phyloP scores from a whole-genome alignment of 176 grass and related monocot species.

The Musa troglodytarum region DNA sequence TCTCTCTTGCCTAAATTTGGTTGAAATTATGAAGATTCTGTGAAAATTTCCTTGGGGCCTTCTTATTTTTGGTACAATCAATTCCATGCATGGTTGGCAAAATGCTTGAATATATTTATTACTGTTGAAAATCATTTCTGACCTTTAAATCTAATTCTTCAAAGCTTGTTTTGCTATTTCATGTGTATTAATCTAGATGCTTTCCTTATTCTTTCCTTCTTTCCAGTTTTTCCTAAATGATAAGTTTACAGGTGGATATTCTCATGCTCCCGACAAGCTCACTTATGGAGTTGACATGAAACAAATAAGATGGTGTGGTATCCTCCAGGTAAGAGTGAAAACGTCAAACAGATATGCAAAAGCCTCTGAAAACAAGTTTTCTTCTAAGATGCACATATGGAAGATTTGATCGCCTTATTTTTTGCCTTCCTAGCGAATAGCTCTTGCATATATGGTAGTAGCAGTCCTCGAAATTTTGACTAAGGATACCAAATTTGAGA shows the following conservation, averaged over 20 bases:
- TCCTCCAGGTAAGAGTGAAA: slow-evolving; percentile 50
- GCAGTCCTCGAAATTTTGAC: slow-evolving; percentile 60
- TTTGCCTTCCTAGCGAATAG: slow-evolving; percentile 52
- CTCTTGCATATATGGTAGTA: slow-evolving; percentile 80
- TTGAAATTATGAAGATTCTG: too few species aligned
- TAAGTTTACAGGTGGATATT: slow-evolving; percentile 58
- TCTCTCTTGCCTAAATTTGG: too few species aligned
- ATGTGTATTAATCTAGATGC: too few species aligned
- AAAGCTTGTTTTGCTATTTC: too few species aligned
- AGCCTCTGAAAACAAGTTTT: neutral
- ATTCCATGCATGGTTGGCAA: neutral
- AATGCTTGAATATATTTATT: neutral
- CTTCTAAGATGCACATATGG: neutral
- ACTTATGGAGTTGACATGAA: slow-evolving; percentile 79
- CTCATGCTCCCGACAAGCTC: slow-evolving; percentile 73
- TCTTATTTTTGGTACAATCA: too few species aligned
- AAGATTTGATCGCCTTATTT: neutral
- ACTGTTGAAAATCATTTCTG: too few species aligned
- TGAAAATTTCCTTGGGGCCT: too few species aligned
- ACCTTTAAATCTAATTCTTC: neutral
- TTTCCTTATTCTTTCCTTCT: too few species aligned
- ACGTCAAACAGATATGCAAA: neutral
- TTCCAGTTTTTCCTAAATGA: neutral
- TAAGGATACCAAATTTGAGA: slow-evolving; percentile 54
- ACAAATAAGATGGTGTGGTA: slow-evolving; percentile 76